Evolutionary conservation across 2,329 filamentous ascomycete species (phyloP).

Genomic region (Claviceps paspali): DNA sequence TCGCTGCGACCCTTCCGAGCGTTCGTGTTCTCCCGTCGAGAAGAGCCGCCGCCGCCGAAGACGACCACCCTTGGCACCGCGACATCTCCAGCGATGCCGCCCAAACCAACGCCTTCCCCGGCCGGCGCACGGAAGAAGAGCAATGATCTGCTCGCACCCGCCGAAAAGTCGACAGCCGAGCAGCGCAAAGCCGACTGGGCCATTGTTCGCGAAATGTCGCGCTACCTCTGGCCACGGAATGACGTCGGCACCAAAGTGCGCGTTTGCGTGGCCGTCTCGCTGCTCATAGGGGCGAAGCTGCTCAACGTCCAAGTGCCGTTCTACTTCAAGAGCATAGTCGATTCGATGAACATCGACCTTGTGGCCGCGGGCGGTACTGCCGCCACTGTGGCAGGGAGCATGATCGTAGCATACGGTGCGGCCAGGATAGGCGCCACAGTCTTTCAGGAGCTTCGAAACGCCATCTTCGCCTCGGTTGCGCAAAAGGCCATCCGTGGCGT

Average conservation of each 20-base stretch:
- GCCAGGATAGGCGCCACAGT: conserved; percentile 78
- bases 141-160: conserved; percentile 17
- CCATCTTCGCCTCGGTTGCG: conserved; percentile 89
- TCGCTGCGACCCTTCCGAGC: conserved; percentile 17
- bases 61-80: not conserved
- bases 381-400: conserved; percentile 73
- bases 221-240: conserved; percentile 91
- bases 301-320: conserved; percentile 97
- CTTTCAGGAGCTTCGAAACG: conserved; percentile 89
- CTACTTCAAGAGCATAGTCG: conserved; percentile 97
- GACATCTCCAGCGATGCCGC: conserved; percentile 1
- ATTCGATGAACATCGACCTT: conserved; percentile 94
- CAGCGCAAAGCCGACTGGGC: conserved; percentile 97
- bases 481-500: conserved; percentile 92
- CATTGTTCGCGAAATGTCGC: conserved; percentile 95
- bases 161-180: conserved; percentile 51
- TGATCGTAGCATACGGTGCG: conserved; percentile 85
- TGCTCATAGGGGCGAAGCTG: conserved; percentile 82
- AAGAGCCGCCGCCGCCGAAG: conserved; percentile 10
- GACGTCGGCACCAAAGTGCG: conserved; percentile 57
- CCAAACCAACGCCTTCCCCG: not conserved
- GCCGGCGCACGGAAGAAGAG: conserved; percentile 9
- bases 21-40: conserved; percentile 15
- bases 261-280: conserved; percentile 66
- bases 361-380: conserved; percentile 75